phyloP scores from a whole-genome alignment of 208 protist genomes.

The Trypanosomatidae sp. region DNA sequence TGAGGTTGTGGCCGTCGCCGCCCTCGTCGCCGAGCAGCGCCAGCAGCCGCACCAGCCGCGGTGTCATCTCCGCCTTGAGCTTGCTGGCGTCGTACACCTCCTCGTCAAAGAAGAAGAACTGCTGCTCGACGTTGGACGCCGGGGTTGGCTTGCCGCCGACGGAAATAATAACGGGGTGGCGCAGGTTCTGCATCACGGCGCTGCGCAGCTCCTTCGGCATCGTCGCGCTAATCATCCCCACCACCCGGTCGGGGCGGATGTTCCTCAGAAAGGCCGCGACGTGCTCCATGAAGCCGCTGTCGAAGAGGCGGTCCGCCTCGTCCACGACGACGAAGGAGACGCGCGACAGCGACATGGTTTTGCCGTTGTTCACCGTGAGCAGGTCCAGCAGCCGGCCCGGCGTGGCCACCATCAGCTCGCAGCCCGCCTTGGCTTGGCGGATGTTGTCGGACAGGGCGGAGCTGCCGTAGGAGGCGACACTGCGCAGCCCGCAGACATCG shows the following conservation, averaged over 20 bases:
- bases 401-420: slow-evolving; percentile 82
- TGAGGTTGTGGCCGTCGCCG: slow-evolving; percentile 63
- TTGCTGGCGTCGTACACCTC: slow-evolving; percentile 76
- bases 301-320: slow-evolving; percentile 95
- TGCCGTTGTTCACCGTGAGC: slow-evolving; percentile 80
- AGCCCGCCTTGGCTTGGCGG: slow-evolving; percentile 52
- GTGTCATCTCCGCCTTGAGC: slow-evolving; percentile 43
- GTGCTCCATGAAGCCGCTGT: slow-evolving; percentile 94
- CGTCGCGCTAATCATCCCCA: slow-evolving; percentile 92
- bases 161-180: slow-evolving; percentile 83
- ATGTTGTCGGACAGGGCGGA: slow-evolving; percentile 82
- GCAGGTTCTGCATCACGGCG: slow-evolving; percentile 65
- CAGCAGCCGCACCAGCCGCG: slow-evolving; percentile 81
- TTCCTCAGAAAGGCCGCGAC: slow-evolving; percentile 89
- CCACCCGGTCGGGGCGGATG: slow-evolving; percentile 86
- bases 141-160: slow-evolving; percentile 85
- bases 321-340: slow-evolving; percentile 93
- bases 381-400: slow-evolving; percentile 90
- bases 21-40: slow-evolving; percentile 87
- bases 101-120: slow-evolving; percentile 90
- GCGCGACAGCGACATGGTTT: slow-evolving; percentile 53
- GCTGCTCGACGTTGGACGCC: slow-evolving; percentile 89
- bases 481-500: slow-evolving; percentile 41
- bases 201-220: slow-evolving; percentile 87
- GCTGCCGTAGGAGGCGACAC: slow-evolving; percentile 77